Evolutionary conservation across 2,329 filamentous ascomycete species (phyloP).

Genomic region (Exophiala dermatitidis): DNA sequence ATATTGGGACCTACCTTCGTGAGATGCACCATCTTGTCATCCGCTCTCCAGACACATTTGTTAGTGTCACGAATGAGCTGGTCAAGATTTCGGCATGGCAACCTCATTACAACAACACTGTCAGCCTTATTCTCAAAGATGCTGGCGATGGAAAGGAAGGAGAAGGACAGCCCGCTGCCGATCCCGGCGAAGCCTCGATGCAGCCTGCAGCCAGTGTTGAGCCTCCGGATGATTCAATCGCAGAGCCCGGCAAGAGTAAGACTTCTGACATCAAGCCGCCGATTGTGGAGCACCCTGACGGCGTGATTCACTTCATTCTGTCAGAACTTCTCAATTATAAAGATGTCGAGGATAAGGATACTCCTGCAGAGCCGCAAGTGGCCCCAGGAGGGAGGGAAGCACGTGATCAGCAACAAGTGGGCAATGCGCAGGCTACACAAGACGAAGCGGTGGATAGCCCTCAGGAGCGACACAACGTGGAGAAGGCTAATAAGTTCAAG

Average conservation of each 20-base stretch:
- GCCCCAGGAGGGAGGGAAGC: slow-evolving; percentile 31
- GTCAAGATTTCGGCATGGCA: slow-evolving; percentile 52
- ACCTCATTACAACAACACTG: slow-evolving; percentile 7
- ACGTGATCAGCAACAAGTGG: slow-evolving; percentile 32
- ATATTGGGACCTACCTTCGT: slow-evolving; percentile 66
- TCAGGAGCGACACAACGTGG: slow-evolving; percentile 47
- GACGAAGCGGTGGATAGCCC: not conserved
- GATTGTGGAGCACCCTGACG: slow-evolving; percentile 84
- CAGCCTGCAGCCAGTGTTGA: slow-evolving; percentile 26
- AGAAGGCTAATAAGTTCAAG: slow-evolving; percentile 72
- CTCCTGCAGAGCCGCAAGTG: slow-evolving; percentile 27
- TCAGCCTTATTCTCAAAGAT: slow-evolving; percentile 32
- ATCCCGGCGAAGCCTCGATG: slow-evolving; percentile 1
- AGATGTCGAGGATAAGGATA: slow-evolving; percentile 81
- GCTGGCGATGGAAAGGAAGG: slow-evolving; percentile 33
- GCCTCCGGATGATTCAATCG: slow-evolving; percentile 13
- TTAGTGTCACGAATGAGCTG: slow-evolving; percentile 79
- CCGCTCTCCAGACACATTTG: slow-evolving; percentile 75
- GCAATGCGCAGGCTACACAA: slow-evolving; percentile 39
- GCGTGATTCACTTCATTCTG: slow-evolving; percentile 88
- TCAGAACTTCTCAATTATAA: slow-evolving; percentile 87
- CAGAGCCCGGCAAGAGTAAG: slow-evolving; percentile 44
- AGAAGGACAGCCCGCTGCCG: not conserved
- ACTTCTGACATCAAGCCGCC: slow-evolving; percentile 67
- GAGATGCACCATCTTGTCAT: slow-evolving; percentile 72